A percentile compares a stretch with the other conserved stretches of the same genome.
Evolutionary conservation across 768 basidiomycete species (phyloP).

Genomic region (Hortiboletus campestris): DNA sequence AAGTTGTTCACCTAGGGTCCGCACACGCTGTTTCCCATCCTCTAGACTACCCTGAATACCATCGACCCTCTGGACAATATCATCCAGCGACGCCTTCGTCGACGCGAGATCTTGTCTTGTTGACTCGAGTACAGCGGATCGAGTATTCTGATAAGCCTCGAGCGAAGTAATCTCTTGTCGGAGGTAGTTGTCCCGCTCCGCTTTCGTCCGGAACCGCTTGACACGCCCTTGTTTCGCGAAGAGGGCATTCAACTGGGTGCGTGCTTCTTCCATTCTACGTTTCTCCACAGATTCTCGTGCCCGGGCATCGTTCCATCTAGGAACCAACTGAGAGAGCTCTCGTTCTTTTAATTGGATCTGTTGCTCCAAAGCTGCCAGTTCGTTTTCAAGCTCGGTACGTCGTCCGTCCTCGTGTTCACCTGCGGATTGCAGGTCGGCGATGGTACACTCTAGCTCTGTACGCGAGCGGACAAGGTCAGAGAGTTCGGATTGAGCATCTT

Average conservation of each 20-base stretch:
- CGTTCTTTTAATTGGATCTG: conserved; percentile 62
- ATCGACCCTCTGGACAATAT: conserved; percentile 59
- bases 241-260: conserved; percentile 66
- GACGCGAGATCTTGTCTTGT: conserved; percentile 50
- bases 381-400: conserved; percentile 59
- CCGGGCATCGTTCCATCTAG: conserved; percentile 66
- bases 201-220: conserved; percentile 77
- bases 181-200: conserved; percentile 82
- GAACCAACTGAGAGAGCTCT: conserved; percentile 59
- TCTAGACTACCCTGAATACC: conserved; percentile 59
- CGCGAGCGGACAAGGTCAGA: conserved; percentile 81
- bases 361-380: conserved; percentile 59
- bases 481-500: conserved; percentile 79
- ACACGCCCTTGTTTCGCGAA: conserved; percentile 91
- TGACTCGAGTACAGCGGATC: conserved; percentile 53
- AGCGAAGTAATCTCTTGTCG: conserved; percentile 75
- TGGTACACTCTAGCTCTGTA: conserved; percentile 82
- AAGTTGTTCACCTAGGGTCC: conserved; percentile 61
- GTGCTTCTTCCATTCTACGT: conserved; percentile 70
- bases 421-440: conserved; percentile 73
- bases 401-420: conserved; percentile 63
- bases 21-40: conserved; percentile 57
- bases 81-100: conserved; percentile 46
- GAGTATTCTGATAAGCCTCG: conserved; percentile 55
- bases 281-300: conserved; percentile 52